Evolutionary conservation across 1,284 basidiomycete species (phyloP).

Genomic region (Volvariella surrecta): DNA sequence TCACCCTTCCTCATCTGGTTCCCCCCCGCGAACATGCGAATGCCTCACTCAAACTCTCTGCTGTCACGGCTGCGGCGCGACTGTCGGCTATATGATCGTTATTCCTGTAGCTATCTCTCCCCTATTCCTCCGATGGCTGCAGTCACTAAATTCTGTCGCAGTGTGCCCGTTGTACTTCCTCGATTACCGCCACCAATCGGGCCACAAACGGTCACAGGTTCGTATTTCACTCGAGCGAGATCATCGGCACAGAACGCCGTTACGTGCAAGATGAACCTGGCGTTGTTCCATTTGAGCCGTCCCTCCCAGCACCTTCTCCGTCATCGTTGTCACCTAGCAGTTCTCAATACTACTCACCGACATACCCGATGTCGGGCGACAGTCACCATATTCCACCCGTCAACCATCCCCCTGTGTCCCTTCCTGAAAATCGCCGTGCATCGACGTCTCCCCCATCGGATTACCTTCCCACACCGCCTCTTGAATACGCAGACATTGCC

Average conservation of each 20-base stretch:
- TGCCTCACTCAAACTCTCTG: slow-evolving; percentile 57
- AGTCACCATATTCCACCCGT: slow-evolving; percentile 13
- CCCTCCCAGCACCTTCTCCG: slow-evolving; percentile 16
- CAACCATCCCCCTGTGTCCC: slow-evolving; percentile 1
- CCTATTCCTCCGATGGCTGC: slow-evolving; percentile 5
- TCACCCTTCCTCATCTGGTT: slow-evolving; percentile 16
- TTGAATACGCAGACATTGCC: slow-evolving; percentile 26
- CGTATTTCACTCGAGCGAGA: slow-evolving; percentile 79
- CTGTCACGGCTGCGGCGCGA: slow-evolving; percentile 73
- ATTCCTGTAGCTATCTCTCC: slow-evolving; percentile 35
- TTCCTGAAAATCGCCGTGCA: slow-evolving; percentile 9
- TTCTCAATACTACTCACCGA: slow-evolving; percentile 14
- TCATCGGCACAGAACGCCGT: slow-evolving; percentile 60
- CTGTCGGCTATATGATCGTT: slow-evolving; percentile 74
- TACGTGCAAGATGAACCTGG: slow-evolving; percentile 67
- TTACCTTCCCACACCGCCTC: slow-evolving; percentile 31
- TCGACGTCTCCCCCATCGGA: slow-evolving; percentile 20
- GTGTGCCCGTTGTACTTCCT: slow-evolving; percentile 68
- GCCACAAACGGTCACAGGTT: slow-evolving; percentile 82
- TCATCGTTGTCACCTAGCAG: slow-evolving; percentile 12
- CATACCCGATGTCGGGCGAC: slow-evolving; percentile 13
- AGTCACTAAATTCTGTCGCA: slow-evolving; percentile 17
- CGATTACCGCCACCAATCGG: slow-evolving; percentile 53
- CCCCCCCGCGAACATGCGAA: slow-evolving; percentile 29
- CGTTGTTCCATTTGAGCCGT: slow-evolving; percentile 41